These are phyloP conservation scores for Psilocybe cyanescens DNA, from an alignment of 768 basidiomycete species.

Conservation along the genomic window DNA sequence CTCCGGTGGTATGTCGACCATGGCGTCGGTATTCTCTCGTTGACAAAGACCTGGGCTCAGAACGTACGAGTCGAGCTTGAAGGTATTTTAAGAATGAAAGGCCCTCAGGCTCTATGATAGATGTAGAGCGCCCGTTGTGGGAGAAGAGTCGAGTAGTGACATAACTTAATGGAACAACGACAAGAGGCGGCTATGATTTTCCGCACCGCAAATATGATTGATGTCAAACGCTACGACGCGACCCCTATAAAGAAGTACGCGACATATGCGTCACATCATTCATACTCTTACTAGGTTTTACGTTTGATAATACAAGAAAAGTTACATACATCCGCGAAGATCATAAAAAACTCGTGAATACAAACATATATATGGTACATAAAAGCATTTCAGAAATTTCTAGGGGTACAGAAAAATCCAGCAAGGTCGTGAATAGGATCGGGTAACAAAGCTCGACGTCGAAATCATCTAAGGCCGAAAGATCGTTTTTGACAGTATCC, in stretches of 20 bases:
- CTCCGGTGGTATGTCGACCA: slow-evolving; percentile 7
- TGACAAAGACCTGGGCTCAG: no score
- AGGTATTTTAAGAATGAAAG: not conserved
- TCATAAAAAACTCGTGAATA: not conserved
- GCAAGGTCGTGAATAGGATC: not conserved
- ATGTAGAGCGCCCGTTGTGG: not conserved
- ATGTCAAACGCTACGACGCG: not conserved
- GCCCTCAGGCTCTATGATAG: not conserved
- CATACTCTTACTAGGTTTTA: not conserved
- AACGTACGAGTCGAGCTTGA: no score
- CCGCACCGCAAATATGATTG: not conserved
- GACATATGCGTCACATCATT: not conserved
- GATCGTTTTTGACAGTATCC: no score
- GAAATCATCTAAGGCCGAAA: not conserved
- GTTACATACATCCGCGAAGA: not conserved
- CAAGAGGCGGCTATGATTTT: not conserved
- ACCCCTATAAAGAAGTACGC: not conserved
- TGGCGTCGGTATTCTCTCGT: not conserved
- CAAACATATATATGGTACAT: not conserved
- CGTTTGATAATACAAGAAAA: not conserved
- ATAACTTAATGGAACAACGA: not conserved
- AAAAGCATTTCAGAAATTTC: not conserved
- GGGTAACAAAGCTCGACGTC: not conserved
- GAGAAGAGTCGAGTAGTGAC: not conserved
- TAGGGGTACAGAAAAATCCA: not conserved